phyloP scores from a whole-genome alignment of 2,329 filamentous ascomycete species.

The Sporothrix variecibatus region DNA sequence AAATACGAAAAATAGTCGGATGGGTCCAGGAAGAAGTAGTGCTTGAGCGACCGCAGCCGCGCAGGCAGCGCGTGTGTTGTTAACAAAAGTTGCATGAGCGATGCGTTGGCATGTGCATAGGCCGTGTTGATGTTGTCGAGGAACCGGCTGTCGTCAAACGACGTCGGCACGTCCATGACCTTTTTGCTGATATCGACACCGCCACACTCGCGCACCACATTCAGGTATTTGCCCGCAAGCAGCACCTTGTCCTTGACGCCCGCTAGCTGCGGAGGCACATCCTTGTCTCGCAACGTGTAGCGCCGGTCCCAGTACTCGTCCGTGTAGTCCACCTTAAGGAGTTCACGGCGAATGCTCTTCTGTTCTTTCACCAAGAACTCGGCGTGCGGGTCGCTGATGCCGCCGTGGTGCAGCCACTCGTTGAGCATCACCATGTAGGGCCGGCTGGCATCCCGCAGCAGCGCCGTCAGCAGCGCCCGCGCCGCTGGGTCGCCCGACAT shows the following conservation, averaged over 20 bases:
- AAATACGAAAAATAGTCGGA: conserved; percentile 99
- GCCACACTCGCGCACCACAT: conserved; percentile 95
- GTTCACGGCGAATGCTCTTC: conserved; percentile 88
- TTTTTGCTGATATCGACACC: conserved; percentile 91
- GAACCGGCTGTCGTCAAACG: conserved; percentile 89
- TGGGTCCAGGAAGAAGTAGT: conserved; percentile 98
- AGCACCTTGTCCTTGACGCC: conserved; percentile 91
- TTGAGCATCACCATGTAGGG: conserved; percentile 99
- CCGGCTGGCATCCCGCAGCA: conserved; percentile 83
- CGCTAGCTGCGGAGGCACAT: conserved; percentile 89
- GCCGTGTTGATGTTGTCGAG: conserved; percentile 94
- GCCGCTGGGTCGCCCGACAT: conserved; percentile 95
- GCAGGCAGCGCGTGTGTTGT: conserved; percentile 90
- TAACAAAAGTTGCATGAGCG: conserved; percentile 83
- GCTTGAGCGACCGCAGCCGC: conserved; percentile 85
- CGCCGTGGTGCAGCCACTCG: conserved; percentile 95
- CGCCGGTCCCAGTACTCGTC: conserved; percentile 99
- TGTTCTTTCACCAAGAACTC: conserved; percentile 97
- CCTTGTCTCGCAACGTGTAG: conserved; percentile 89
- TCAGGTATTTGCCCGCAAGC: conserved; percentile 94
- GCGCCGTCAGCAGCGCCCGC: conserved; percentile 73
- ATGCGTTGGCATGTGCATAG: conserved; percentile 94
- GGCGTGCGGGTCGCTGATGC: conserved; percentile 88
- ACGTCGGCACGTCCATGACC: conserved; percentile 82
- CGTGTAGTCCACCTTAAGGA: conserved; percentile 92